Conservation (phyloP, 768 basidiomycete species). For the Pleurotus platypus region DNA sequence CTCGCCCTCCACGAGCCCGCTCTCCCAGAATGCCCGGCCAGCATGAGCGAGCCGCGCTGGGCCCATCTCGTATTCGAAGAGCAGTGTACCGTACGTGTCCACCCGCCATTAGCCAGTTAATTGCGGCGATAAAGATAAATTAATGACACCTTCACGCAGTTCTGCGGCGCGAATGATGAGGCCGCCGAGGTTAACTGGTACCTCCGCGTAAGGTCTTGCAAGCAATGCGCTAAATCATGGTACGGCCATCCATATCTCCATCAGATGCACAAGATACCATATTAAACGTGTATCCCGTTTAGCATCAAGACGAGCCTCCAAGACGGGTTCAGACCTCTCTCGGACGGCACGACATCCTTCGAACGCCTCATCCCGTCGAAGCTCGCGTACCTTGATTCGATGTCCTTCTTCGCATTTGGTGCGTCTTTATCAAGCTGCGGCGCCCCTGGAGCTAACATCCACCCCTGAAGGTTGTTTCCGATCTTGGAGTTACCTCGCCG, state of each 20-base stretch:
- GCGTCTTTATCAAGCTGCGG: background rate
- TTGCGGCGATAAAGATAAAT: too few species aligned
- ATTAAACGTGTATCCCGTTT: too few species aligned
- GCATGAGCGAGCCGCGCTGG: slow-evolving; percentile 1
- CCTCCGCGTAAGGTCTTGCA: background rate
- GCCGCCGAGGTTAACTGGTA: background rate
- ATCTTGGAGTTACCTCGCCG: background rate
- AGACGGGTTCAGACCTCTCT: background rate
- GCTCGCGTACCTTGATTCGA: background rate
- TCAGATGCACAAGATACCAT: background rate
- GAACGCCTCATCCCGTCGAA: slow-evolving; percentile 1
- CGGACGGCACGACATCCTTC: background rate
- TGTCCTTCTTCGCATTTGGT: slow-evolving; percentile 1
- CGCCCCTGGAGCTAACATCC: background rate
- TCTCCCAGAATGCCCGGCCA: background rate
- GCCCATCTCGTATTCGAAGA: background rate
- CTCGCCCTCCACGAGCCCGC: slow-evolving; percentile 1
- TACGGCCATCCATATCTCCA: background rate
- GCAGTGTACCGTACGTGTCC: background rate
- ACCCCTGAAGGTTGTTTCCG: background rate
- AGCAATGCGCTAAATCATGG: background rate
- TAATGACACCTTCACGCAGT: background rate
- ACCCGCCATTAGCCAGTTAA: background rate
- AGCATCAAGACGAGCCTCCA: background rate
- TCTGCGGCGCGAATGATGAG: background rate